phyloP scores from a whole-genome alignment of 1,139 yeast species.

The Scheffersomyces titani region DNA sequence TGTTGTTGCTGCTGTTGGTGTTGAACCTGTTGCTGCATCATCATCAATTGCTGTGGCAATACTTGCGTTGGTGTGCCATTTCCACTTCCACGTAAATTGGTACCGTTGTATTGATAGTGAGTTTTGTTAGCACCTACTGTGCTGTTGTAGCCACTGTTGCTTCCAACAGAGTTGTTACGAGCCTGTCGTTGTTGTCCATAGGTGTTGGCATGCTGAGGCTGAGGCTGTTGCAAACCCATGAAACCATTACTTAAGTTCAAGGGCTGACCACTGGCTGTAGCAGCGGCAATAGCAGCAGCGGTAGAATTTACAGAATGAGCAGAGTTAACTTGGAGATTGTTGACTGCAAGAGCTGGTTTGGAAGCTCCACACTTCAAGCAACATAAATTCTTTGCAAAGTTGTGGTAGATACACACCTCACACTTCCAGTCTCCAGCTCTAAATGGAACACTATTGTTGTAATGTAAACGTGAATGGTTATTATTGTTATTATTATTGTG shows the following conservation, averaged over 20 bases:
- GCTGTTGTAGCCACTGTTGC: conserved; percentile 3
- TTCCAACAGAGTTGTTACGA: conserved; percentile 12
- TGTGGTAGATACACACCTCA: conserved; percentile 83
- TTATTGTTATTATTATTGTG: conserved; percentile 17
- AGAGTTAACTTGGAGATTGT: conserved; percentile 16
- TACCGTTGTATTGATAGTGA: conserved; percentile 10
- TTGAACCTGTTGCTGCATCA: conserved; percentile 21
- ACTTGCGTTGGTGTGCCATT: conserved; percentile 19
- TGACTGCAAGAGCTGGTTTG: conserved; percentile 51
- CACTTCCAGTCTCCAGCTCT: conserved; percentile 99
- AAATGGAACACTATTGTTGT: conserved; percentile 67
- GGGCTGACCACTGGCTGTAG: conserved; percentile 56
- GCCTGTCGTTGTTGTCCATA: conserved; percentile 8
- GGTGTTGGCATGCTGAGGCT: conserved; percentile 21
- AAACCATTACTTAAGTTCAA: conserved; percentile 35
- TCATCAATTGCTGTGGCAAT: conserved; percentile 20
- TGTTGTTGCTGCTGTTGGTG: conserved; percentile 10
- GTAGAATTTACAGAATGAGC: conserved; percentile 46
- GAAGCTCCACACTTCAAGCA: conserved; percentile 89
- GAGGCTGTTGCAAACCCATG: conserved; percentile 32
- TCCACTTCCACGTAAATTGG: conserved; percentile 17
- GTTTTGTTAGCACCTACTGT: conserved; percentile 6
- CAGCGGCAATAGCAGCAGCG: conserved; percentile 53
- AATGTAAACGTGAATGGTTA: conserved; percentile 20
- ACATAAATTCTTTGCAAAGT: conserved; percentile 86